Base-by-base conservation (phyloP, 768 basidiomycete genomes). In the Rhodotorula taiwanensis region DNA sequence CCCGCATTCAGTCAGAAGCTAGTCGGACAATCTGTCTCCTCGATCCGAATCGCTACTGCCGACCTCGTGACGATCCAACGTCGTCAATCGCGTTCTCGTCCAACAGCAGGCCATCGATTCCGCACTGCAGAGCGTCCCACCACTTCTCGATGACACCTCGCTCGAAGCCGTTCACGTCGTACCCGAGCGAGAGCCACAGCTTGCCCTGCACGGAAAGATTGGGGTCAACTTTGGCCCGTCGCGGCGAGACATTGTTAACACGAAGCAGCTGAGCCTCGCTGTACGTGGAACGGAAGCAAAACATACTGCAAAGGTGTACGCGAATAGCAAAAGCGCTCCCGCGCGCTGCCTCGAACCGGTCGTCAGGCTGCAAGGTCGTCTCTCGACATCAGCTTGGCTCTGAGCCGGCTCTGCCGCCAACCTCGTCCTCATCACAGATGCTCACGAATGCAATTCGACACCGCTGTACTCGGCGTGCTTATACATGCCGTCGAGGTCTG, bases 331-430 rank as follows among this genome's bases (percentile, higher is more conserved):
- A 83, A 89, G 84, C 4, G 83, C 87, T 15, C 87, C 83, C 0
- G 81, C 73, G 5, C 88, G 82, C 72, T 90, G 88, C n/a, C 89
- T 80, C 11, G 86, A 88, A 5, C 88, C 89, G 3, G 89, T 89
- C 31, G 86, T 90, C 39, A 92, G 78, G 7, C 71, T 71, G 49
- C 51, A 16, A n/a, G 56, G n/a, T n/a, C n/a, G n/a, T n/a, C n/a
- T n/a, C n/a, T n/a, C n/a, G n/a, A n/a, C n/a, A n/a, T n/a, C n/a
- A n/a, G n/a, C n/a, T n/a, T n/a, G n/a, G n/a, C n/a, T n/a, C n/a
- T n/a, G n/a, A n/a, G n/a, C n/a, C n/a, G n/a, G n/a, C n/a, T n/a
- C n/a, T n/a, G n/a, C n/a, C n/a, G n/a, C n/a, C n/a, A n/a, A n/a
- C n/a, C n/a, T n/a, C n/a, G n/a, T n/a, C n/a, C n/a, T n/a, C n/a